Conservation (phyloP, 352 stramenopile genomes). For the Pythium myriotylum region DNA sequence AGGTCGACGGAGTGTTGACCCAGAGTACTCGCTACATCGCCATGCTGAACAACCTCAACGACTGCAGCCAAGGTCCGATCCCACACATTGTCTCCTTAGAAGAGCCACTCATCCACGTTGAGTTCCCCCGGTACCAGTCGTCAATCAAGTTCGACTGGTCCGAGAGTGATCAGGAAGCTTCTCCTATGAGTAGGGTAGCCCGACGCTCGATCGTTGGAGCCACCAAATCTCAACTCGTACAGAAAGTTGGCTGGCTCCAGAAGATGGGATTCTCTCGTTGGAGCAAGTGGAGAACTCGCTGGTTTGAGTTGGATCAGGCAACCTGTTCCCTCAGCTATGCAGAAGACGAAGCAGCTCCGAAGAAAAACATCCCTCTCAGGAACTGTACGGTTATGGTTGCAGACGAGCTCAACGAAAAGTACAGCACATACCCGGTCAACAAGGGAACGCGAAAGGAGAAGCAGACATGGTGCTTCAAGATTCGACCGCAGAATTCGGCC, state of each 20-base stretch:
- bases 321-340: conserved; percentile 83
- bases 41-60: conserved; percentile 85
- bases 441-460: conserved; percentile 79
- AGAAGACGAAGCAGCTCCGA: conserved; percentile 60
- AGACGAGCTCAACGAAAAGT: conserved; percentile 87
- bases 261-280: conserved; percentile 77
- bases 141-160: conserved; percentile 82
- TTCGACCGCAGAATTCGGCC: conserved; percentile 70
- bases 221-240: conserved; percentile 56
- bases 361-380: conserved; percentile 73
- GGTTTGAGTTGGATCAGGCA: conserved; percentile 80
- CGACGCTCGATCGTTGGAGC: conserved; percentile 59
- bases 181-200: conserved; percentile 35
- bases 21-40: conserved; percentile 74
- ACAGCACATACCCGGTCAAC: conserved; percentile 85
- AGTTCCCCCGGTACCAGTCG: conserved; percentile 63
- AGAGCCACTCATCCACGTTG: conserved; percentile 71
- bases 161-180: conserved; percentile 14
- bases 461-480: conserved; percentile 88
- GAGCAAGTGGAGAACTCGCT: conserved; percentile 75
- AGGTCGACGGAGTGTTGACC: conserved; percentile 67
- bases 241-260: conserved; percentile 84
- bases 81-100: conserved; percentile 72
- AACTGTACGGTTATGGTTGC: conserved; percentile 72
- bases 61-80: conserved; percentile 66